A percentile compares a stretch with the other conserved stretches of the same genome.
Conservation (phyloP, 108 stramenopile species). For the Mediolabrus comicus region DNA sequence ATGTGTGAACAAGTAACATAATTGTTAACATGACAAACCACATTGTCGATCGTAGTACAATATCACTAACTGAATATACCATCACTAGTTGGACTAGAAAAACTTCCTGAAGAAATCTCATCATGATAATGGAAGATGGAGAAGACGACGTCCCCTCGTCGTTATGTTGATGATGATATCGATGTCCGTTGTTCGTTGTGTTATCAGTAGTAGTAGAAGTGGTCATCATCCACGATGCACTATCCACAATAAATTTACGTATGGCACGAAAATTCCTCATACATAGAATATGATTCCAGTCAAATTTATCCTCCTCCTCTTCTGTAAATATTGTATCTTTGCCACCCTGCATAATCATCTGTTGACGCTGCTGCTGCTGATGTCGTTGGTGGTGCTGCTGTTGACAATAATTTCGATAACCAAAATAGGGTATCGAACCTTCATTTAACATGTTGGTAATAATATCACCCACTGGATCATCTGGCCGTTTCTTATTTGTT, state of each 20-base stretch:
- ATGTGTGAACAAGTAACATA: slow-evolving; percentile 1
- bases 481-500: neutral
- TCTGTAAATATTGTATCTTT: too few species aligned
- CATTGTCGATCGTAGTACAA: slow-evolving; percentile 6
- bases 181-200: too few species aligned
- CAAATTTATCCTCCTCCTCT: neutral
- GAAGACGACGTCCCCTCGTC: neutral
- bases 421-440: slow-evolving; percentile 37
- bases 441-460: slow-evolving; percentile 33
- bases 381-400: neutral
- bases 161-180: neutral
- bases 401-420: slow-evolving; percentile 3
- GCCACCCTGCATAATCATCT: neutral
- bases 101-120: slow-evolving; percentile 30
- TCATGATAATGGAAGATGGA: too few species aligned
- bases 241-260: neutral
- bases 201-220: too few species aligned
- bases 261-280: neutral
- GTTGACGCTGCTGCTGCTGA: neutral
- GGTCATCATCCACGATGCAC: neutral
- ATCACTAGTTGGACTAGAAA: slow-evolving; percentile 15
- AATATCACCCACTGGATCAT: slow-evolving; percentile 38
- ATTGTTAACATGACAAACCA: slow-evolving; percentile 6
- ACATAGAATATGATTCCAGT: neutral
- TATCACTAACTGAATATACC: slow-evolving; percentile 23